A percentile compares a stretch with the other conserved stretches of the same genome.
Conservation (phyloP, 768 basidiomycete species). For the Neoboletus subvelutipes region DNA sequence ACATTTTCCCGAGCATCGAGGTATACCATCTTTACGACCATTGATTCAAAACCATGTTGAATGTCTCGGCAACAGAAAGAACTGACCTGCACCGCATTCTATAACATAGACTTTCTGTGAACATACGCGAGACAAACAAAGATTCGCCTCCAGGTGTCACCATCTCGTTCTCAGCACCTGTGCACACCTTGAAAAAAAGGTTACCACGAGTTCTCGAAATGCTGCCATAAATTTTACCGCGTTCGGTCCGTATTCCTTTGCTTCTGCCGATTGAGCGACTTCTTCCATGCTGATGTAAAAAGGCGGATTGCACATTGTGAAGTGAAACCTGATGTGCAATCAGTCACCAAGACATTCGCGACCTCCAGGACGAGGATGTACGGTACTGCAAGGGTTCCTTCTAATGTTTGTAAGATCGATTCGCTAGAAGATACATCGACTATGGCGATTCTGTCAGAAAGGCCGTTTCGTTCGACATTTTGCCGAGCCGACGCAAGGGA, state of each 20-base stretch:
- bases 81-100: conserved; percentile 57
- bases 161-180: conserved; percentile 85
- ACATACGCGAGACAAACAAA: conserved; percentile 73
- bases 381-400: conserved; percentile 4
- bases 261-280: conserved; percentile 51
- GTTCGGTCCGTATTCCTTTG: conserved; percentile 65
- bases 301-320: conserved; percentile 96
- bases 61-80: neutral
- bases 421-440: conserved; percentile 36
- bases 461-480: conserved; percentile 59
- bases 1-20: conserved; percentile 86
- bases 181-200: conserved; percentile 60
- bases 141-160: conserved; percentile 86
- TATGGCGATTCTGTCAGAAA: conserved; percentile 52
- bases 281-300: conserved; percentile 84
- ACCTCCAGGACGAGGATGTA: neutral
- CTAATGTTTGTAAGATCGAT: conserved; percentile 43
- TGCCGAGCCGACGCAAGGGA: conserved; percentile 56
- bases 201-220: neutral
- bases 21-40: conserved; percentile 71
- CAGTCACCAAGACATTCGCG: neutral
- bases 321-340: conserved; percentile 50
- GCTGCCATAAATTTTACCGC: conserved; percentile 51
- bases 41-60: neutral
- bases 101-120: conserved; percentile 63